Evolutionary conservation across 306 rosid genomes (phyloP).

Genomic region (Datisca glomerata): DNA sequence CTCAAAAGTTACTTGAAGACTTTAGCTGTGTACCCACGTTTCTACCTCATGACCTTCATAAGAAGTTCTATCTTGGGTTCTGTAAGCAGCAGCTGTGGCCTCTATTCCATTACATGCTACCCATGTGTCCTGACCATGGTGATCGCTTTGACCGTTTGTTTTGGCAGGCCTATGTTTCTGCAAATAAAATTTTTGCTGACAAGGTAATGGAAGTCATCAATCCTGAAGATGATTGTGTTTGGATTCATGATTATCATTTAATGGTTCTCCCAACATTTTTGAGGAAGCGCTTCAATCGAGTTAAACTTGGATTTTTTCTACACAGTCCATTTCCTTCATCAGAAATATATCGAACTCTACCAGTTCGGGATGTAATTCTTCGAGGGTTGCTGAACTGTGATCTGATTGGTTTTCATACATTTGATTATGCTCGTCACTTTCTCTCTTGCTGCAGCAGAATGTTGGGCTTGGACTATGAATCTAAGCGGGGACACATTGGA

Average conservation of each 20-base stretch:
- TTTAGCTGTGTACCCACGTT: constrained; percentile 14
- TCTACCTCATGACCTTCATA: constrained; percentile 16
- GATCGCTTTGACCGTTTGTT: constrained; percentile 14
- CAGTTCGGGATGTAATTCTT: constrained; percentile 18
- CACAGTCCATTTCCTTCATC: constrained; percentile 17
- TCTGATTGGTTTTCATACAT: constrained; percentile 15
- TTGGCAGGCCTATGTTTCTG: constrained; percentile 19
- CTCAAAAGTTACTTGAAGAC: constrained; percentile 12
- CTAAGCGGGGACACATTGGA: constrained; percentile 19
- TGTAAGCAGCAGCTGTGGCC: constrained; percentile 18
- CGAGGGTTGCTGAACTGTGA: constrained; percentile 16
- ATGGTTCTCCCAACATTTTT: constrained; percentile 15
- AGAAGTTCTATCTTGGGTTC: constrained; percentile 14
- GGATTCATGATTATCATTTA: constrained; percentile 17
- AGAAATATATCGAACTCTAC: constrained; percentile 17
- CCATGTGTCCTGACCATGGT: constrained; percentile 18
- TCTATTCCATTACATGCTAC: constrained; percentile 19
- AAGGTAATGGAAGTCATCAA: constrained; percentile 14
- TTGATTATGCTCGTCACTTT: constrained; percentile 18
- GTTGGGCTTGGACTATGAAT: constrained; percentile 17
- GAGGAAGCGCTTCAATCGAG: constrained; percentile 16
- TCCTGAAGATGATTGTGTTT: constrained; percentile 14
- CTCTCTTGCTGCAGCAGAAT: constrained; percentile 20
- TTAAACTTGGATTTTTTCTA: constrained; percentile 16
- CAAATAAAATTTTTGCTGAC: constrained; percentile 15